These are phyloP conservation scores for Auxenochlorella protothecoides DNA, from an alignment of 139 green algal species.

Conservation along the genomic window DNA sequence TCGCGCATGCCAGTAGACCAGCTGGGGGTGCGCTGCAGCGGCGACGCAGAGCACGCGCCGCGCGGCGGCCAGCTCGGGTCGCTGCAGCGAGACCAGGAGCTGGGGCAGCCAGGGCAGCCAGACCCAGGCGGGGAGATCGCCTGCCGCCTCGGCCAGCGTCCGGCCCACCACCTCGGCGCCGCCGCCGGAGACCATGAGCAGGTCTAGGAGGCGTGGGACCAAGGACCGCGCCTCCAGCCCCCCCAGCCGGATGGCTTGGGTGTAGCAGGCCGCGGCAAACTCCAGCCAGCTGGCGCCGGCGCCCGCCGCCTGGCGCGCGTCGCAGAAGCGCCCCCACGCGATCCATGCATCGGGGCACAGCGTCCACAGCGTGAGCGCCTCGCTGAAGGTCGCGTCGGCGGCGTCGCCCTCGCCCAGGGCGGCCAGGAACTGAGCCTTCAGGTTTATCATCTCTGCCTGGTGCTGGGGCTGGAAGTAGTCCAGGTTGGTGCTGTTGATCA, in stretches of 20 bases:
- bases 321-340: slow-evolving; percentile 81
- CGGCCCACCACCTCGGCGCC: slow-evolving; percentile 29
- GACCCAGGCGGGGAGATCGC: slow-evolving; percentile 67
- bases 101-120: slow-evolving; percentile 91
- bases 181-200: slow-evolving; percentile 82
- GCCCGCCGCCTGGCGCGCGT: slow-evolving; percentile 46
- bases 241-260: slow-evolving; percentile 55
- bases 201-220: slow-evolving; percentile 72
- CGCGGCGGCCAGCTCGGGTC: slow-evolving; percentile 54
- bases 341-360: slow-evolving; percentile 77
- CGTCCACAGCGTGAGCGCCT: slow-evolving; percentile 67
- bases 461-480: slow-evolving; percentile 82
- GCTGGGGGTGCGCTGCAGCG: slow-evolving; percentile 51
- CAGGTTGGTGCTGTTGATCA: slow-evolving; percentile 89
- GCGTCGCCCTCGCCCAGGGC: slow-evolving; percentile 16
- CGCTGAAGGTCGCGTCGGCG: slow-evolving; percentile 62
- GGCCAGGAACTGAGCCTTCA: slow-evolving; percentile 68
- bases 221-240: slow-evolving; percentile 36
- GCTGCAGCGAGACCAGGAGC: slow-evolving; percentile 75
- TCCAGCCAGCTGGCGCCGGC: slow-evolving; percentile 54
- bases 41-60: slow-evolving; percentile 43
- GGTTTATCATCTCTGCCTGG: slow-evolving; percentile 87
- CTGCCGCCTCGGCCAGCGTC: slow-evolving; percentile 21
- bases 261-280: slow-evolving; percentile 71
- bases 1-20: slow-evolving; percentile 84